Conservation (phyloP, 139 green algal genomes). For the Coelastrella sp. region DNA sequence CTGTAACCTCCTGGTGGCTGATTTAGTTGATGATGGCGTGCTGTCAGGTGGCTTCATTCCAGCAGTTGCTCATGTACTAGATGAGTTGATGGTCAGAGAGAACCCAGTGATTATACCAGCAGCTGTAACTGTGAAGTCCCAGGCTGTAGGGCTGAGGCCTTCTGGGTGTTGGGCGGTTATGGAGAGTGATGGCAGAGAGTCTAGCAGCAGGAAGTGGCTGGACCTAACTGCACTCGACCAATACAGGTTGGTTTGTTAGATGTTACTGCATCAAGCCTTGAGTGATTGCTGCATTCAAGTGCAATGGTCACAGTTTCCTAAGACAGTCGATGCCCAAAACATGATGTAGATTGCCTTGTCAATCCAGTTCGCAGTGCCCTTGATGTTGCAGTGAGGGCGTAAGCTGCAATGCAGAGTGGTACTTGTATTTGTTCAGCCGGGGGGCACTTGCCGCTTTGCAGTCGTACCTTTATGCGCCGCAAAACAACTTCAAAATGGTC, state of each 20-base stretch:
- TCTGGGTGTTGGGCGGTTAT: background rate
- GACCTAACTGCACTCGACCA: slow-evolving; percentile 27
- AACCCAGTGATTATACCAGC: slow-evolving; percentile 25
- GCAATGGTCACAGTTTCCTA: no score
- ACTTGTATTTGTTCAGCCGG: no score
- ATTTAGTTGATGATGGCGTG: slow-evolving; percentile 27
- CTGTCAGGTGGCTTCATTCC: slow-evolving; percentile 19
- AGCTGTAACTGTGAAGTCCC: slow-evolving; percentile 10
- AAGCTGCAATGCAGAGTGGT: no score
- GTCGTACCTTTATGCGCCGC: no score
- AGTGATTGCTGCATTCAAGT: no score
- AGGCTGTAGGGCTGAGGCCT: slow-evolving; percentile 8
- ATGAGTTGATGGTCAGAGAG: slow-evolving; percentile 14
- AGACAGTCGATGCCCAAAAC: no score
- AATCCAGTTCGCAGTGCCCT: no score
- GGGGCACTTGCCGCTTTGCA: no score
- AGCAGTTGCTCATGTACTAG: background rate
- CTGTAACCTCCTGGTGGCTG: slow-evolving; percentile 33
- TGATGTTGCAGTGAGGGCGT: no score
- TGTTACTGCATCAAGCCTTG: no score
- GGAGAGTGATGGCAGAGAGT: background rate
- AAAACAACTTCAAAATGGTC: no score
- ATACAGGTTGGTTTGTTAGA: slow-evolving; percentile 1
- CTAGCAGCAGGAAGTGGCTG: slow-evolving; percentile 14
- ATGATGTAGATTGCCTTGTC: no score